Evolutionary conservation across 1,284 basidiomycete genomes (phyloP).

Genomic region (Ceratobasidium sp.): DNA sequence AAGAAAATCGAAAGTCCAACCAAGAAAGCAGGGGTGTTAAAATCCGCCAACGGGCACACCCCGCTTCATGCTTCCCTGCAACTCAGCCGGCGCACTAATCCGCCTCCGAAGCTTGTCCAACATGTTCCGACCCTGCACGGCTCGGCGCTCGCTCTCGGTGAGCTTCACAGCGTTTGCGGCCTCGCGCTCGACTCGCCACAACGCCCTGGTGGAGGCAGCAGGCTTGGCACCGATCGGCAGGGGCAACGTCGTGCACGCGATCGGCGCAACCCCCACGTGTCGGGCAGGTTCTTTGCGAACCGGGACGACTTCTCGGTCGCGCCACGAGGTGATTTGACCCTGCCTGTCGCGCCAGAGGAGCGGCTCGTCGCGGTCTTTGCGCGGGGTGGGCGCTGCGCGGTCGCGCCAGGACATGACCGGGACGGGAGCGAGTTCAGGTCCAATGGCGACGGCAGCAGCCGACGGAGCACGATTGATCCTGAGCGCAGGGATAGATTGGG

Average conservation of each 20-base stretch:
- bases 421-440: constrained; percentile 29
- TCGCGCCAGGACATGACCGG: constrained; percentile 40
- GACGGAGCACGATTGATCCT: constrained; percentile 10
- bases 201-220: constrained; percentile 2
- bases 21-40: background rate
- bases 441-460: background rate
- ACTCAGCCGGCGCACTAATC: constrained; percentile 43
- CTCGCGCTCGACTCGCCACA: constrained; percentile 9
- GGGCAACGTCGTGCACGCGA: background rate
- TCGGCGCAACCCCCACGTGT: constrained; percentile 3
- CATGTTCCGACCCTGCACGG: constrained; percentile 43
- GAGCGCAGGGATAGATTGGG: constrained; percentile 39
- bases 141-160: constrained; percentile 36
- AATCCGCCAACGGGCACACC: constrained; percentile 38
- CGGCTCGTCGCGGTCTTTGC: background rate
- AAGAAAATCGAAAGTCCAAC: background rate
- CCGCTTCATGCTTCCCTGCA: constrained; percentile 26
- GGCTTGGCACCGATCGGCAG: constrained; percentile 19
- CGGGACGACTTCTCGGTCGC: background rate
- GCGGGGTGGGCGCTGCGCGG: constrained; percentile 8
- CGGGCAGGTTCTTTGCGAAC: constrained; percentile 9
- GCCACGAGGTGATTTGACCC: constrained; percentile 2
- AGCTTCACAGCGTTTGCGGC: constrained; percentile 27
- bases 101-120: constrained; percentile 44
- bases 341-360: constrained; percentile 4